Conservation (phyloP, 1,284 basidiomycete species). For the Pterulicium gracile region DNA sequence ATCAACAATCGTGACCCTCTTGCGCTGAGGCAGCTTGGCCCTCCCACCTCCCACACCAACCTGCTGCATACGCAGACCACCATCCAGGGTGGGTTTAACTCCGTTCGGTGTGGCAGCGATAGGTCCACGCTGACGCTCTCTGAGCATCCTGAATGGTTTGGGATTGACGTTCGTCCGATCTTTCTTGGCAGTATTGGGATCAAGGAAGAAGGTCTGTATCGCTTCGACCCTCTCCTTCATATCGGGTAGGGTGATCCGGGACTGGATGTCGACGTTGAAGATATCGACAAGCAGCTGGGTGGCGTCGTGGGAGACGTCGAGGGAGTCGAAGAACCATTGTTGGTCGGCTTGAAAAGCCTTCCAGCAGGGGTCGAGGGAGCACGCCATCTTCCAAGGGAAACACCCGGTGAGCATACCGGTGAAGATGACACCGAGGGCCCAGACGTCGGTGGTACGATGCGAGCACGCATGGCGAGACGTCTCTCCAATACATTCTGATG, state of each 20-base stretch:
- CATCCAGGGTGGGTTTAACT: no score
- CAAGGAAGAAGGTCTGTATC: neutral
- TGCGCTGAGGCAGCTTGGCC: no score
- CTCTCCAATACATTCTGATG: conserved; percentile 1
- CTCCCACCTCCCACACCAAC: no score
- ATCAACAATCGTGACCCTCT: no score
- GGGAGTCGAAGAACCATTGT: neutral
- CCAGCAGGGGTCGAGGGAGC: neutral
- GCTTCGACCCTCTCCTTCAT: neutral
- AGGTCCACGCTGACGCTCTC: no score
- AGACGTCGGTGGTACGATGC: neutral
- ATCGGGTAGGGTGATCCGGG: neutral
- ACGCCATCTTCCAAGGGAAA: conserved; percentile 8
- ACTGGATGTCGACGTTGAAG: neutral
- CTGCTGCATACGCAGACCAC: no score
- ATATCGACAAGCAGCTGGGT: neutral
- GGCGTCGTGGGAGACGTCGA: neutral
- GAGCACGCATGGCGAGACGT: neutral
- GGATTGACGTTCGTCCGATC: no score
- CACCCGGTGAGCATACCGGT: neutral
- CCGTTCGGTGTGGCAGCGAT: no score
- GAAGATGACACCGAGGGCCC: neutral
- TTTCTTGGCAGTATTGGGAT: no score
- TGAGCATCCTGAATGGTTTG: no score
- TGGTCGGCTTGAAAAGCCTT: neutral